Evolutionary conservation across 768 basidiomycete genomes (phyloP).

Genomic region (Kwoniella dendrophila): DNA sequence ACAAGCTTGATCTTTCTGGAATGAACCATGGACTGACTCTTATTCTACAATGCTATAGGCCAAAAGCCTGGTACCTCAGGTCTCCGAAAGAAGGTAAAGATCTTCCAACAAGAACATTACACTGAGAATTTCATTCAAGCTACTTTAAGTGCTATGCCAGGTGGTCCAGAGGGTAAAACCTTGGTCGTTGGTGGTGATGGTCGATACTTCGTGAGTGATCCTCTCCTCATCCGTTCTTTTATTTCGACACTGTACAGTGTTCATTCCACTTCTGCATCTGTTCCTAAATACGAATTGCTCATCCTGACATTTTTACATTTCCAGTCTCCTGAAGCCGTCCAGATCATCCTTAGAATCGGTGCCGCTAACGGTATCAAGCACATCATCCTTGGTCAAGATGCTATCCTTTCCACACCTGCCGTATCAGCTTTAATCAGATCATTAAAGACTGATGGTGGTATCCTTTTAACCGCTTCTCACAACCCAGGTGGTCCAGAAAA

Average conservation of each 20-base stretch:
- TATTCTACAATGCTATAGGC: conserved; percentile 63
- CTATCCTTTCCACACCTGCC: conserved; percentile 94
- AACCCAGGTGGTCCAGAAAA: conserved; percentile 98
- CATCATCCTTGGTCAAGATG: conserved; percentile 87
- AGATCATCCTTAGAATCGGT: conserved; percentile 89
- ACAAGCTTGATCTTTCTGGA: not conserved
- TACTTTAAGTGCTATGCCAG: conserved; percentile 82
- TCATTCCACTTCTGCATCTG: not conserved
- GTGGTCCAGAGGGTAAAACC: conserved; percentile 67
- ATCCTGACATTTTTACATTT: not conserved
- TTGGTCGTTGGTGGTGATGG: conserved; percentile 97
- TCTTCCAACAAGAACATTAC: conserved; percentile 99
- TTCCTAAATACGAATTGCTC: not conserved
- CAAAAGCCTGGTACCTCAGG: conserved; percentile 95
- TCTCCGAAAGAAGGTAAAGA: conserved; percentile 93
- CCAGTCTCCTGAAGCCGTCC: conserved; percentile 61
- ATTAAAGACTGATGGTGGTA: conserved; percentile 94
- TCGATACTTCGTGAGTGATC: conserved; percentile 66
- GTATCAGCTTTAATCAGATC: conserved; percentile 94
- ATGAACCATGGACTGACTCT: not conserved
- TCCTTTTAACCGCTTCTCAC: conserved; percentile 93
- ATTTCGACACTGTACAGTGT: not conserved
- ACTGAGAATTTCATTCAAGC: conserved; percentile 98
- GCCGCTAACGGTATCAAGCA: conserved; percentile 90
- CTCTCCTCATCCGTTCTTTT: not conserved